Conservation (phyloP, 495 filamentous ascomycete species). For the Penicillium maclennaniae region DNA sequence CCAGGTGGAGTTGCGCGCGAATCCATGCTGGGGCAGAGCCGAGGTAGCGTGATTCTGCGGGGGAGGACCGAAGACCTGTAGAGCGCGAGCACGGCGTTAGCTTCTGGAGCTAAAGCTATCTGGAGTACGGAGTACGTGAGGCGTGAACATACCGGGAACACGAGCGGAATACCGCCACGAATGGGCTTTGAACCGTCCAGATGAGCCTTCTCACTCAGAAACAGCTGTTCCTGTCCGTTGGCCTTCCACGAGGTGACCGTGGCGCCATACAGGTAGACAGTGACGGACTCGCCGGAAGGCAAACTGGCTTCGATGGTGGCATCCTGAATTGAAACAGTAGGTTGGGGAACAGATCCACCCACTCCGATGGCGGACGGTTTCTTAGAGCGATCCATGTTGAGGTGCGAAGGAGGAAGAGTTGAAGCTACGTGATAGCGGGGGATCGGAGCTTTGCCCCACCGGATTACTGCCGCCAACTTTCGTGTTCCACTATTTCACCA, state of each 20-base stretch:
- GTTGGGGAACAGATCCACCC: conserved; percentile 58
- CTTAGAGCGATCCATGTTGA: conserved; percentile 69
- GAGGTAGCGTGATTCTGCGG: conserved; percentile 67
- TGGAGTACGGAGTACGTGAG: not conserved
- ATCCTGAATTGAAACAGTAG: conserved; percentile 64
- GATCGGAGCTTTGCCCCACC: conserved; percentile 15
- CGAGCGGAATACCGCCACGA: conserved; percentile 74
- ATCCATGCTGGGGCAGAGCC: conserved; percentile 87
- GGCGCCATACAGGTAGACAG: conserved; percentile 84
- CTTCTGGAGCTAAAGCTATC: not conserved
- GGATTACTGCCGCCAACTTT: not conserved
- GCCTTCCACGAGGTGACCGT: conserved; percentile 92
- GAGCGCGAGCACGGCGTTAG: conserved; percentile 10
- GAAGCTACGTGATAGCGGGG: conserved; percentile 21
- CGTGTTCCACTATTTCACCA: not conserved
- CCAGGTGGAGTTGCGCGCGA: conserved; percentile 78
- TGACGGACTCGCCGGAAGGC: conserved; percentile 79
- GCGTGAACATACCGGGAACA: conserved; percentile 73
- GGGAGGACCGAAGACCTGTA: conserved; percentile 84
- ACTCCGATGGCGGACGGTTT: conserved; percentile 75
- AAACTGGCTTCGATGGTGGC: conserved; percentile 69
- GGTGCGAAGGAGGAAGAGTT: not conserved
- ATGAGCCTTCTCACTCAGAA: conserved; percentile 72
- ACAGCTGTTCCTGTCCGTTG: conserved; percentile 79
- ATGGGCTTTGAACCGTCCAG: conserved; percentile 63